A percentile compares a stretch with the other conserved stretches of the same genome.
phyloP scores from a whole-genome alignment of 192 early-diverging fungal genomes.

The Entomortierella beljakovae region DNA sequence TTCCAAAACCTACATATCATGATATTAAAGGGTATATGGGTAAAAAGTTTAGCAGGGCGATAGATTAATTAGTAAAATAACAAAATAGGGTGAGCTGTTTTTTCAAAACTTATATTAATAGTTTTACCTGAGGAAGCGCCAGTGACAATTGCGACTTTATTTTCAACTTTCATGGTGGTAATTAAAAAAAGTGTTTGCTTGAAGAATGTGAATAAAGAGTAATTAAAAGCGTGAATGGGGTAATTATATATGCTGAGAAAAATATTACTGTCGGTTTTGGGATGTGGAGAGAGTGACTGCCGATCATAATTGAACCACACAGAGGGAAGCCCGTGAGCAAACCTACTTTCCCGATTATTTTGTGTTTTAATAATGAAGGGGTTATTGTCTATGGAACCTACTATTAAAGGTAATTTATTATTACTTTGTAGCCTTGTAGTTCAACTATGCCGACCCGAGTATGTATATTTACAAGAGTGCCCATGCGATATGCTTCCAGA shows the following conservation, averaged over 20 bases:
- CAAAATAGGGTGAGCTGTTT: too few species aligned
- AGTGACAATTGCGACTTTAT: slow-evolving; percentile 77
- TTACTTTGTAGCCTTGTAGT: background rate
- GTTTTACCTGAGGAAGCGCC: slow-evolving; percentile 67
- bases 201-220: background rate
- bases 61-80: background rate
- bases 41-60: too few species aligned
- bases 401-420: background rate
- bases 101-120: background rate
- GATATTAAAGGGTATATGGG: too few species aligned
- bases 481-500: slow-evolving; percentile 20
- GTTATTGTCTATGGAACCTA: background rate
- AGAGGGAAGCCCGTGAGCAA: slow-evolving; percentile 6
- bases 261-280: background rate
- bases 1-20: slow-evolving; percentile 66
- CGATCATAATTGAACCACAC: slow-evolving; percentile 24
- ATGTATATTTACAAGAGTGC: slow-evolving; percentile 33
- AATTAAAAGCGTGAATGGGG: slow-evolving; percentile 1
- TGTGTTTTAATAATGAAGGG: background rate
- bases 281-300: background rate
- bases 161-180: slow-evolving; percentile 45
- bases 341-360: too few species aligned
- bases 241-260: background rate
- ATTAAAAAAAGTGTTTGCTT: too few species aligned
- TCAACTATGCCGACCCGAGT: background rate